phyloP scores from a whole-genome alignment of 306 rosid genomes.

The Hippophae gyantsensis region DNA sequence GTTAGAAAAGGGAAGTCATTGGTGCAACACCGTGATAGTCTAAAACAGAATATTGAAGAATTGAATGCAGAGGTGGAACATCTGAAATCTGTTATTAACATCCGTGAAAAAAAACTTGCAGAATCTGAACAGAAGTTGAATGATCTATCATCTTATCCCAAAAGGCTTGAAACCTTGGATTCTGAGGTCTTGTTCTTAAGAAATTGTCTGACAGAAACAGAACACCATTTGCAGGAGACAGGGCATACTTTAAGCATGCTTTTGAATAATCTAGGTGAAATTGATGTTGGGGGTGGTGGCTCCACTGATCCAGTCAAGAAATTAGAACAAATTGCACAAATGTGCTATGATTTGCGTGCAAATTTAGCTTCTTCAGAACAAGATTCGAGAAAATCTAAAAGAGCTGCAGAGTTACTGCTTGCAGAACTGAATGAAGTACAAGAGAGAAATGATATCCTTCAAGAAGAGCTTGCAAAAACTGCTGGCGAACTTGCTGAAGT shows the following conservation, averaged over 20 bases:
- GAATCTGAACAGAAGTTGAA: constrained; percentile 52
- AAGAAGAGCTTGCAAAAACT: constrained; percentile 68
- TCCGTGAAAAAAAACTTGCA: constrained; percentile 35
- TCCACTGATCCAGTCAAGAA: constrained; percentile 54
- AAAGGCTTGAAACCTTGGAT: constrained; percentile 56
- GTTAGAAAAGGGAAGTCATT: constrained; percentile 91
- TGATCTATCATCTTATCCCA: constrained; percentile 48
- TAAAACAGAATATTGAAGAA: constrained; percentile 65
- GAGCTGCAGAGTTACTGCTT: constrained; percentile 85
- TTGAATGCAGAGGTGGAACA: constrained; percentile 46
- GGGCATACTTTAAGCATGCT: constrained; percentile 43
- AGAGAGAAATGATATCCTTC: constrained; percentile 90
- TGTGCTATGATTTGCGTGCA: constrained; percentile 40
- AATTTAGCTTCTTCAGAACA: constrained; percentile 54
- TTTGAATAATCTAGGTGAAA: constrained; percentile 39
- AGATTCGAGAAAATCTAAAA: constrained; percentile 68
- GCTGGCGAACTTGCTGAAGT: constrained; percentile 47
- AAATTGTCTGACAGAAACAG: constrained; percentile 52
- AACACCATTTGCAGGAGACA: constrained; percentile 52
- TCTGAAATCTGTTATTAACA: constrained; percentile 54
- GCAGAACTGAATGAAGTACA: constrained; percentile 95
- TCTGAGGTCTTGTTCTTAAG: constrained; percentile 51
- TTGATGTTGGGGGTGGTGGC: constrained; percentile 48
- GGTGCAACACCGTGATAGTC: constrained; percentile 79
- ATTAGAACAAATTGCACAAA: constrained; percentile 50